These are phyloP conservation scores for Candida peoriensis DNA, from an alignment of 805 yeast species.

Conservation along the genomic window DNA sequence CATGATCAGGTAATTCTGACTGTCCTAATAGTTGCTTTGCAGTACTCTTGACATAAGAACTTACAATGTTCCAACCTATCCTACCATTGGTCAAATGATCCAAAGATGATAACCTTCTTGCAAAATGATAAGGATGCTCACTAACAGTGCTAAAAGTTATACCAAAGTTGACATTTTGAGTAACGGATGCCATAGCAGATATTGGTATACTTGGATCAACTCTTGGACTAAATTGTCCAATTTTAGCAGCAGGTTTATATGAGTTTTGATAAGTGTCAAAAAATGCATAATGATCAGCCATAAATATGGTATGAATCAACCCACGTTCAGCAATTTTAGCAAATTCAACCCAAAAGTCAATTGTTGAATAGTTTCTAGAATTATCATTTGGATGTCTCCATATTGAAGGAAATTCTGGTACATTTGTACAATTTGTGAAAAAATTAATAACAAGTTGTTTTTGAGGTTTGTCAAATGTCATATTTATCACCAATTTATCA, in stretches of 20 bases:
- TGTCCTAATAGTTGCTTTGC: constrained; percentile 32
- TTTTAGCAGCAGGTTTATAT: constrained; percentile 28
- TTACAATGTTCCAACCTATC: constrained; percentile 42
- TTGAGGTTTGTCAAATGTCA: too few species aligned
- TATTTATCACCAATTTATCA: too few species aligned
- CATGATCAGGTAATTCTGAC: constrained; percentile 27
- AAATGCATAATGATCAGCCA: constrained; percentile 34
- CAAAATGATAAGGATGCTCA: constrained; percentile 37
- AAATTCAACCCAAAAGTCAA: constrained; percentile 24
- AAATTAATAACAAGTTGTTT: too few species aligned
- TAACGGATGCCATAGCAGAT: constrained; percentile 35
- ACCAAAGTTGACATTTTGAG: constrained; percentile 34
- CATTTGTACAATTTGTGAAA: too few species aligned
- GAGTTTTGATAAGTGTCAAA: constrained; percentile 32
- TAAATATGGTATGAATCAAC: constrained; percentile 29
- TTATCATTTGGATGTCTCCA: constrained; percentile 7
- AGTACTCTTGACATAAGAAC: constrained; percentile 37
- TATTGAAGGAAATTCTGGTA: too few species aligned
- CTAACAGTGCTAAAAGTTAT: constrained; percentile 38
- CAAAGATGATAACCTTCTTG: constrained; percentile 24
- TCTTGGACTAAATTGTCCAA: constrained; percentile 28
- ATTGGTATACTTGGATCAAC: constrained; percentile 34
- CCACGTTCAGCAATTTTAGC: constrained; percentile 32
- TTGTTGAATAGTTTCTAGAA: constrained; percentile 1
- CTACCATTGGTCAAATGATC: constrained; percentile 39